These are phyloP conservation scores for Pouteria glomerata DNA, from an alignment of 148 eudicot genomes.

Conservation along the genomic window DNA sequence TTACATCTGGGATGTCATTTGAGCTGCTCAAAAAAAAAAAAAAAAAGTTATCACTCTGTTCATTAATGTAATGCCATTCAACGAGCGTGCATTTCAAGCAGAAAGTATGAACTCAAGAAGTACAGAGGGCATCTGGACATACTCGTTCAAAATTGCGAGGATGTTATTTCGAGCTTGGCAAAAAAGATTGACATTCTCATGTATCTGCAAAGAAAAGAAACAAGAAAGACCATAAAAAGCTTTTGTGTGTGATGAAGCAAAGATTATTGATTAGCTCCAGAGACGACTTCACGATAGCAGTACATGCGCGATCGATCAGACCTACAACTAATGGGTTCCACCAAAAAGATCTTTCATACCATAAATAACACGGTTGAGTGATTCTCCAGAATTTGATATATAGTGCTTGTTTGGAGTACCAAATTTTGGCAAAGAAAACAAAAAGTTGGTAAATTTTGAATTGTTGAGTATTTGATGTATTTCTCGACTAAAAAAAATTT, in stretches of 20 bases:
- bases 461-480: too few relatives aligned
- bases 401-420: too few relatives aligned
- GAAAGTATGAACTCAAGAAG: too few relatives aligned
- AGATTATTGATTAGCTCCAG: background rate
- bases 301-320: background rate
- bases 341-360: background rate
- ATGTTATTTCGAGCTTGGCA: conserved; percentile 71
- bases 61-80: too few relatives aligned
- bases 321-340: background rate
- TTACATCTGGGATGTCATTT: conserved; percentile 74
- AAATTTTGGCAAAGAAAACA: too few relatives aligned
- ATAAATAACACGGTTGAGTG: background rate
- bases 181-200: conserved; percentile 72
- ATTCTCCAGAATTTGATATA: background rate
- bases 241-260: background rate
- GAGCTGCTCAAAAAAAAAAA: conserved; percentile 47
- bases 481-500: too few relatives aligned
- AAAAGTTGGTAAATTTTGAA: too few relatives aligned
- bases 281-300: background rate
- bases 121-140: conserved; percentile 22
- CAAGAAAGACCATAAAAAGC: background rate
- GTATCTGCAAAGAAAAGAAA: conserved; percentile 54
- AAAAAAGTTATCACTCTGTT: too few relatives aligned
- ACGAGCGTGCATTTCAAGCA: background rate
- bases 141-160: conserved; percentile 68